phyloP scores from a whole-genome alignment of 2,329 filamentous ascomycete genomes.

The Leptographium galeiforme region DNA sequence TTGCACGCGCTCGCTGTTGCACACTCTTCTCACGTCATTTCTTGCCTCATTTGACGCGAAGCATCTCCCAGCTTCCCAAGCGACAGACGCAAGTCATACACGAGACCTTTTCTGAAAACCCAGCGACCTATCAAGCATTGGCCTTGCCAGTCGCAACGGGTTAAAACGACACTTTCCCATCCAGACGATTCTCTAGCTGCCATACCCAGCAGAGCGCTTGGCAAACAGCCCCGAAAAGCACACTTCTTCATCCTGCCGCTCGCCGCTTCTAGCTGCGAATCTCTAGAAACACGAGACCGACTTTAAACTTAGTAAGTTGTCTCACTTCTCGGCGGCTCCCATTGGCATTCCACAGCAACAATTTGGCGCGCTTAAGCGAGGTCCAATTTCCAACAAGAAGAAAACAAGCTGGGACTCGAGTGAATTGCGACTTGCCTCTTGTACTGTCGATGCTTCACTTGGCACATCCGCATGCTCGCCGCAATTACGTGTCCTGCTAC shows the following conservation, averaged over 20 bases:
- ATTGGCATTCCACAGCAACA: not conserved
- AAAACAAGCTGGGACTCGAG: not conserved
- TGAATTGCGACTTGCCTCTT: not conserved
- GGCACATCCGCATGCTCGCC: too few relatives aligned
- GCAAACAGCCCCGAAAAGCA: not conserved
- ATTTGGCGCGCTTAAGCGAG: not conserved
- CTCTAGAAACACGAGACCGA: not conserved
- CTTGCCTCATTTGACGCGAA: too few relatives aligned
- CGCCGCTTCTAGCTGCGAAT: conserved; percentile 10
- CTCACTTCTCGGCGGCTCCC: not conserved
- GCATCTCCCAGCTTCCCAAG: too few relatives aligned
- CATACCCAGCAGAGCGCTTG: not conserved
- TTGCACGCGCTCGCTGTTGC: too few relatives aligned
- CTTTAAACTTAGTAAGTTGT: not conserved
- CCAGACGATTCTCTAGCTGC: not conserved
- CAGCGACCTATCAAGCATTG: not conserved
- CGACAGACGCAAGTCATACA: too few relatives aligned
- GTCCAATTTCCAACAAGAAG: not conserved
- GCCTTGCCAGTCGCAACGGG: not conserved
- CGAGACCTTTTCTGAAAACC: too few relatives aligned
- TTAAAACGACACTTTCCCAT: not conserved
- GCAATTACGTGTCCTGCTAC: not conserved
- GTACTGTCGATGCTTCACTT: too few relatives aligned
- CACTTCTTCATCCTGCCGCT: conserved; percentile 4
- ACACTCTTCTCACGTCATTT: too few relatives aligned